Conservation (phyloP, 768 basidiomycete species). For the Boletus bicolor region DNA sequence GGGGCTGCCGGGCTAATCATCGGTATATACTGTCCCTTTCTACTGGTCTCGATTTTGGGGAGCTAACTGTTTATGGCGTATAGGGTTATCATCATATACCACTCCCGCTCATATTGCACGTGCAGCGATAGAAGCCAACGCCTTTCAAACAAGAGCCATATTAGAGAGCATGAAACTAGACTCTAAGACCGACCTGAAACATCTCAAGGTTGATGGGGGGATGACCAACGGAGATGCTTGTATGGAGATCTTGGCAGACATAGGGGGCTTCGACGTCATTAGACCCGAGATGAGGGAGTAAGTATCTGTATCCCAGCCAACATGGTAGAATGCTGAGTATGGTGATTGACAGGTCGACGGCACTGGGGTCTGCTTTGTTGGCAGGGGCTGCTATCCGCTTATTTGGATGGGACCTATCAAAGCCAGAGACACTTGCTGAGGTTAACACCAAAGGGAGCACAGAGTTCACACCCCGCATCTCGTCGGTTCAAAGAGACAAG, state of each 20-base stretch:
- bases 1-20: conserved; percentile 85
- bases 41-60: background rate
- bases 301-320: conserved; percentile 28
- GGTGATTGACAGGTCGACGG: conserved; percentile 68
- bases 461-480: conserved; percentile 59
- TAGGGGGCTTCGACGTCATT: conserved; percentile 89
- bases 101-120: conserved; percentile 91
- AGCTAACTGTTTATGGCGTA: background rate
- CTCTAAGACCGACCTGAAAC: conserved; percentile 71
- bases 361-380: conserved; percentile 90
- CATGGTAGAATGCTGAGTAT: background rate
- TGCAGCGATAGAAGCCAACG: conserved; percentile 93
- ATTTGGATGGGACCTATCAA: conserved; percentile 88
- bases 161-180: conserved; percentile 94
- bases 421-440: conserved; percentile 76
- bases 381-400: conserved; percentile 85
- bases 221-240: conserved; percentile 93
- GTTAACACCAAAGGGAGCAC: conserved; percentile 85
- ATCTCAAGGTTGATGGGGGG: conserved; percentile 96
- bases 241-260: conserved; percentile 82
- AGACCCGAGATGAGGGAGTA: conserved; percentile 97
- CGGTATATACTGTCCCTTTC: conserved; percentile 40
- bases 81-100: conserved; percentile 82
- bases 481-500: conserved; percentile 52
- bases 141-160: conserved; percentile 93